These are phyloP conservation scores for Cladosporium austrohemisphaericum DNA, from an alignment of 2,329 filamentous ascomycete species.

Conservation along the genomic window DNA sequence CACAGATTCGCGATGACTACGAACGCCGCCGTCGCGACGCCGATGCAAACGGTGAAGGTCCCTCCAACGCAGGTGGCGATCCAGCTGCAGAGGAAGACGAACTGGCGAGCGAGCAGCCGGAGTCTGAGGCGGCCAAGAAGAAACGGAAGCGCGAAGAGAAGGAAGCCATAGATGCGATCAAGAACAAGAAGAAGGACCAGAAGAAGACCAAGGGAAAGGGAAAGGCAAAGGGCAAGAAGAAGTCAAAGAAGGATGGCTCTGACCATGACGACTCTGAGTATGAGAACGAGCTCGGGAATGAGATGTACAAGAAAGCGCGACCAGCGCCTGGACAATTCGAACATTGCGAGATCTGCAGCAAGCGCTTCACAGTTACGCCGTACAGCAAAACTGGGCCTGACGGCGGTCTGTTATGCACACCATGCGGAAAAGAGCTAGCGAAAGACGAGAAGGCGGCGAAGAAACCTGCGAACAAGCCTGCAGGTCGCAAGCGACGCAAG, in stretches of 20 bases:
- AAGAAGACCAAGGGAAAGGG: slow-evolving; percentile 44
- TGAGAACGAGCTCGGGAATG: slow-evolving; percentile 43
- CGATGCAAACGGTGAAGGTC: slow-evolving; percentile 20
- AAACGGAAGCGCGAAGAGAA: slow-evolving; percentile 57
- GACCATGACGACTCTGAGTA: slow-evolving; percentile 42
- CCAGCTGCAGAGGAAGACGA: slow-evolving; percentile 29
- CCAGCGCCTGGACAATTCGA: slow-evolving; percentile 80
- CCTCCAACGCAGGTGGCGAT: slow-evolving; percentile 29
- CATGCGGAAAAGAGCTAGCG: slow-evolving; percentile 72
- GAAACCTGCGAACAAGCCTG: slow-evolving; percentile 55
- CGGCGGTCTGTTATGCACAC: slow-evolving; percentile 80
- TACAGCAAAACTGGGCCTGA: slow-evolving; percentile 78
- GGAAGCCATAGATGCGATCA: slow-evolving; percentile 39
- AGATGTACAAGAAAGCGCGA: slow-evolving; percentile 54
- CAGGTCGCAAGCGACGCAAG: slow-evolving; percentile 65
- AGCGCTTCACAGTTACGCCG: slow-evolving; percentile 87
- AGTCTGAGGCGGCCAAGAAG: slow-evolving; percentile 38
- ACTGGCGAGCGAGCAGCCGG: slow-evolving; percentile 34
- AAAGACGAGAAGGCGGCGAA: slow-evolving; percentile 61
- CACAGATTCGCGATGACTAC: slow-evolving; percentile 59
- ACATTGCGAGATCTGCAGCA: slow-evolving; percentile 80
- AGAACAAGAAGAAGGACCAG: slow-evolving; percentile 36
- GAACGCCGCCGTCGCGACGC: slow-evolving; percentile 51
- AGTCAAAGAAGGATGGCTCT: slow-evolving; percentile 40
- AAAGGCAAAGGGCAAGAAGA: slow-evolving; percentile 51